A percentile compares a stretch with the other conserved stretches of the same genome.
Conservation (phyloP, 148 eudicot genomes). For the Chenopodium suecicum region DNA sequence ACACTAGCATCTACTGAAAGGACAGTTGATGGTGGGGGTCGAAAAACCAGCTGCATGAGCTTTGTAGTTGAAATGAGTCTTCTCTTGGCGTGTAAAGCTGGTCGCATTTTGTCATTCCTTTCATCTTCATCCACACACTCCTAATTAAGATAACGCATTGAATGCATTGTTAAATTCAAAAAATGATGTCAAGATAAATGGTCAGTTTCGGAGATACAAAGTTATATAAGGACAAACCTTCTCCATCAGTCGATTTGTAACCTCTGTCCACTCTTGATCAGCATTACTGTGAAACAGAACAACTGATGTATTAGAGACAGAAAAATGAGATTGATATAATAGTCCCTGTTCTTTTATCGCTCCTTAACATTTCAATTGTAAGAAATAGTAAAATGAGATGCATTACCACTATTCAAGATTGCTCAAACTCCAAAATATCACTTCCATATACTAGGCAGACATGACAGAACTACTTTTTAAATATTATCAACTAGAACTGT, state of each 20-base stretch:
- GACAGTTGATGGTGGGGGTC: constrained; percentile 47
- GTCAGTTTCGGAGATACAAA: not conserved
- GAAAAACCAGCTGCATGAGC: constrained; percentile 64
- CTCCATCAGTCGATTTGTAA: constrained; percentile 42
- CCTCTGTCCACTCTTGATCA: constrained; percentile 55
- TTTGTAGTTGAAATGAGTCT: constrained; percentile 55
- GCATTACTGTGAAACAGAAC: constrained; percentile 38
- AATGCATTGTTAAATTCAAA: not conserved
- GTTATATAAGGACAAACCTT: constrained; percentile 39
- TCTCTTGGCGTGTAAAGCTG: constrained; percentile 37
- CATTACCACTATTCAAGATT: not conserved
- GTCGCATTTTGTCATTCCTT: constrained; percentile 27
- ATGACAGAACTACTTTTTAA: not conserved
- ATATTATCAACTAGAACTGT: not conserved
- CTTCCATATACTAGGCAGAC: not conserved
- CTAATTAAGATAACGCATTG: constrained; percentile 7
- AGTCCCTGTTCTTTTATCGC: not conserved
- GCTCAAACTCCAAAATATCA: not conserved
- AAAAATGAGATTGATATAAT: not conserved
- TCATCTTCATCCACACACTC: constrained; percentile 43
- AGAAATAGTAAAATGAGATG: not conserved
- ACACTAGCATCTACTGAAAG: constrained; percentile 42
- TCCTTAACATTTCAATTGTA: not conserved
- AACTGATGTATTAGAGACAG: not conserved
- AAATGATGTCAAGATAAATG: not conserved